Base-by-base conservation (phyloP, 2,329 filamentous ascomycete genomes). In the Exserohilum rostratum region DNA sequence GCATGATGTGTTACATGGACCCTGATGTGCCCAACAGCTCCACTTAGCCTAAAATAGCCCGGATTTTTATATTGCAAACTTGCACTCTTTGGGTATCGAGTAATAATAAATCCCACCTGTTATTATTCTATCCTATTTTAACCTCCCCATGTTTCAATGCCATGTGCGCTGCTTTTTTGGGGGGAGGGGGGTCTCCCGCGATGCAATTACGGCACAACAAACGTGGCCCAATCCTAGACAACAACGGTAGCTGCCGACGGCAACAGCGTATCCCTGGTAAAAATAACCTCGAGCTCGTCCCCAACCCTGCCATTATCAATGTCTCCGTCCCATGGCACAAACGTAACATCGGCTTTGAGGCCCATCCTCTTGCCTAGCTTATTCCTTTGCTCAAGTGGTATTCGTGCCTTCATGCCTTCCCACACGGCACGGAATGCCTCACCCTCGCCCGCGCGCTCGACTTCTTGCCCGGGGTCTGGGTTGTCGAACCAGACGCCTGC, bases 241-340 rank as follows among this genome's bases (percentile, higher is more conserved):
- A n/a, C n/a, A n/a, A n/a, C n/a, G 4, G 22, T 25, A 7, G 22
- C 7, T 7, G 4, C 22, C 4, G 4, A 7, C 7, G 22, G 22
- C 22, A 25, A 7, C 22, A 25, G 22, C 2, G 13, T 22, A 27
- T 50, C 43, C 35, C 51, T 67, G 5, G 48, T 68, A 22, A 75
- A 72, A 2, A 72, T 63, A 39, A 74, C 62, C 31, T 72, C 68
- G 31, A 75, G 51, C 57, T 72, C 71, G 51, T 74, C 71, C 1
- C 72, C 72, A 4, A 74, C 65, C 12, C 66, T 47, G 35, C 61
- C 63, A 22, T 58, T 60, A 46, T 70, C 67, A 55, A 72, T 60
- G 53, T 71, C 65, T 0, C 68, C 68, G 42, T 71, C 67, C 70
- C 71, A 73, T 53, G 63, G 61, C 5, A 72, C 60, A 40, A 70